phyloP scores from a whole-genome alignment of 345 rosid genomes.

The Carallia brachiata region DNA sequence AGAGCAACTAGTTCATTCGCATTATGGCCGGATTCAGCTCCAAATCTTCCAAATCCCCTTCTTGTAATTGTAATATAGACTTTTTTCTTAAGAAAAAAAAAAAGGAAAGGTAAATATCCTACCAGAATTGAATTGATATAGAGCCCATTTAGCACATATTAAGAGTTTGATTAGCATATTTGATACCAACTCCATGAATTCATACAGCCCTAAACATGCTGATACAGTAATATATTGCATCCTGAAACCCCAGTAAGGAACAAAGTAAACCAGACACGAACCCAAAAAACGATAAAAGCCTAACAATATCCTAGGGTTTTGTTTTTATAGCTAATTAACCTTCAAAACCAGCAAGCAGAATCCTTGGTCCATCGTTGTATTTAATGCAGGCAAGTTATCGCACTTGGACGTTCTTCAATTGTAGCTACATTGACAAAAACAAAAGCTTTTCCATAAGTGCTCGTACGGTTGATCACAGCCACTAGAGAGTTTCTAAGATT shows the following conservation, averaged over 20 bases:
- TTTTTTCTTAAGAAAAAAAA: too few relatives aligned
- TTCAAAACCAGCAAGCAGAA: neutral
- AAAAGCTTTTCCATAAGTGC: neutral
- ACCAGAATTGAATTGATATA: neutral
- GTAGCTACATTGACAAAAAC: conserved; percentile 29
- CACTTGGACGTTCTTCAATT: conserved; percentile 13
- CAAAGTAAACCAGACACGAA: neutral
- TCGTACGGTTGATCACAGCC: neutral
- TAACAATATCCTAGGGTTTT: conserved; percentile 38
- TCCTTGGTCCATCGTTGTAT: conserved; percentile 9
- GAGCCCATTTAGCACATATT: neutral
- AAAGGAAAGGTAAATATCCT: too few relatives aligned
- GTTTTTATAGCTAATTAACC: neutral
- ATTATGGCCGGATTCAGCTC: too few relatives aligned
- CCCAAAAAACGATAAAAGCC: neutral
- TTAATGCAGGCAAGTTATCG: conserved; percentile 11
- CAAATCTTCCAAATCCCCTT: too few relatives aligned
- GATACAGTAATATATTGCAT: conserved; percentile 10
- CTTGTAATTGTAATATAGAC: too few relatives aligned
- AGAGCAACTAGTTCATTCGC: too few relatives aligned
- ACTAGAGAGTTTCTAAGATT: conserved; percentile 1
- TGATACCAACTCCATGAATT: conserved; percentile 21
- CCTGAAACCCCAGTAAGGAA: neutral
- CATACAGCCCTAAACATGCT: conserved; percentile 30
- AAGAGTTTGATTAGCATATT: conserved; percentile 7